Conservation (phyloP, 371 early-diverging fungal genomes). For the Phascolomyces articulosus region DNA sequence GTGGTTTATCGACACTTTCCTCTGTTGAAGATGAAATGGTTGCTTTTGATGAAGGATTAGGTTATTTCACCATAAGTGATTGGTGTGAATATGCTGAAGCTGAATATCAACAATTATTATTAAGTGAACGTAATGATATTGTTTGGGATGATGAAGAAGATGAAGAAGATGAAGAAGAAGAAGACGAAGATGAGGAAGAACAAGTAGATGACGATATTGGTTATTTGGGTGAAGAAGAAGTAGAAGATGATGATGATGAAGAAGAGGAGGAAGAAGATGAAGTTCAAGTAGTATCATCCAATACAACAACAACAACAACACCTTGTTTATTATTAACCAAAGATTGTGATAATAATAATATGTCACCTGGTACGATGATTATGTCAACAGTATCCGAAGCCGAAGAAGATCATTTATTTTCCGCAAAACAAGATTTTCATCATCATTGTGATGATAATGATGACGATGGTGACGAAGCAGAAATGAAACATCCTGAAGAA, state of each 20-base stretch:
- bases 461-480: not conserved
- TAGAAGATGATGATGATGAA: not conserved
- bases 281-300: constrained; percentile 4
- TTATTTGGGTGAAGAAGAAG: constrained; percentile 6
- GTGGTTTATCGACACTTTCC: not conserved
- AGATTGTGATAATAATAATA: not conserved
- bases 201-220: not conserved
- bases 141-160: constrained; percentile 27
- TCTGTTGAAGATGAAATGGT: constrained; percentile 5
- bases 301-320: too few species aligned
- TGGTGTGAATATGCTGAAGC: constrained; percentile 46
- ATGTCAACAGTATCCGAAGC: constrained; percentile 3
- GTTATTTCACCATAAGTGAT: constrained; percentile 27
- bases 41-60: constrained; percentile 21
- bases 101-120: constrained; percentile 37
- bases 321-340: not conserved
- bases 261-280: constrained; percentile 13
- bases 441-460: constrained; percentile 4
- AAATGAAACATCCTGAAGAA: constrained; percentile 5
- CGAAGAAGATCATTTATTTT: not conserved
- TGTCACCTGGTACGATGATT: not conserved
- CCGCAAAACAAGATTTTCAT: not conserved
- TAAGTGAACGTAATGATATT: constrained; percentile 24
- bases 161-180: constrained; percentile 22
- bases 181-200: constrained; percentile 19